Conservation (phyloP, 306 rosid species). For the Cucumis hystrix region DNA sequence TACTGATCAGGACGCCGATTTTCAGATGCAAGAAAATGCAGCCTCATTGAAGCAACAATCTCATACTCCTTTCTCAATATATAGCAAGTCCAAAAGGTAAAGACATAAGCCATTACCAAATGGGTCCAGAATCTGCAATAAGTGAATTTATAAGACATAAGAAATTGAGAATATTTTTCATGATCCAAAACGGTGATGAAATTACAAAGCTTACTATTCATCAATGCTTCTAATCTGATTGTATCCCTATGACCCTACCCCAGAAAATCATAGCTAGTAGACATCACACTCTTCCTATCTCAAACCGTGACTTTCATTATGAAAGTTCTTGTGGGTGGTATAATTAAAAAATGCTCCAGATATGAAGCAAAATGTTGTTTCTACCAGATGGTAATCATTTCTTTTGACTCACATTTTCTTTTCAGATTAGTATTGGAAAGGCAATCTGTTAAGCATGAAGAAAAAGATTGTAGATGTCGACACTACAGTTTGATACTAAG, state of each 20-base stretch:
- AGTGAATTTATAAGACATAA: neutral
- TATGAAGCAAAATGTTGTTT: neutral
- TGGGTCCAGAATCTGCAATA: slow-evolving; percentile 95
- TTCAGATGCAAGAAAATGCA: slow-evolving; percentile 78
- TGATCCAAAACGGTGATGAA: neutral
- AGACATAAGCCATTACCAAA: slow-evolving; percentile 86
- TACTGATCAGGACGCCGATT: slow-evolving; percentile 82
- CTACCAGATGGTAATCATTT: neutral
- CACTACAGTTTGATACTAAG: neutral
- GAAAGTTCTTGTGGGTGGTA: neutral
- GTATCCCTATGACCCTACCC: neutral
- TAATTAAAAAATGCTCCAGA: neutral
- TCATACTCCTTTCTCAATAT: slow-evolving; percentile 74
- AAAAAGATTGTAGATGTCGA: neutral
- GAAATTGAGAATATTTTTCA: neutral
- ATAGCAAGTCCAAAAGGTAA: slow-evolving; percentile 89
- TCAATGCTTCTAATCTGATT: neutral
- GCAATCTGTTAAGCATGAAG: neutral
- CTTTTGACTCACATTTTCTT: neutral
- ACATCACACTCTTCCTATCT: neutral
- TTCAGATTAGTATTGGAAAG: neutral
- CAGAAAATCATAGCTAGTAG: neutral
- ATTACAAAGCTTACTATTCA: neutral
- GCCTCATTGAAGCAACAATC: slow-evolving; percentile 70
- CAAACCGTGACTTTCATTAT: neutral